Conservation (phyloP, 208 protist species). For the Wallacemonas sp. region DNA sequence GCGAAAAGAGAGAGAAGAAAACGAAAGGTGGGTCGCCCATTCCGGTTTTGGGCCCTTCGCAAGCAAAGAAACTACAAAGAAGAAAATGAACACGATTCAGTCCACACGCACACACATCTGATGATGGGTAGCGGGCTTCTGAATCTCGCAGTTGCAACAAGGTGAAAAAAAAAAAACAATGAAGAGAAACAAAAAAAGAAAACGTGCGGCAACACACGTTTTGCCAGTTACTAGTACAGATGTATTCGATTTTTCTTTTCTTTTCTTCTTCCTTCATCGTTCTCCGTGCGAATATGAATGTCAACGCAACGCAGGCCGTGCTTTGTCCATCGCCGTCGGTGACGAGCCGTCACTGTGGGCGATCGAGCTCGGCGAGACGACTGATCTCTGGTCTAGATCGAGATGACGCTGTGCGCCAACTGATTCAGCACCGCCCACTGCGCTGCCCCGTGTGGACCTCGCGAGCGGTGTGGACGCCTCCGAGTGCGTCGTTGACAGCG, state of each 20-base stretch:
- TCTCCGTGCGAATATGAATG: no score
- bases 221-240: background rate
- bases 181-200: constrained; percentile 2
- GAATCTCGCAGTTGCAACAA: background rate
- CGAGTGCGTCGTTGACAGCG: constrained; percentile 4
- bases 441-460: background rate
- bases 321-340: background rate
- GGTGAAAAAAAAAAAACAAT: constrained; percentile 6
- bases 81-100: no score
- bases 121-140: no score
- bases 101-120: no score
- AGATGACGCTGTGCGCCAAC: background rate
- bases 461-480: background rate
- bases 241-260: background rate
- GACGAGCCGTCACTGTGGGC: background rate
- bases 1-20: no score
- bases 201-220: no score
- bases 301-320: no score
- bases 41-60: no score
- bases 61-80: no score
- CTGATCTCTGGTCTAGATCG: background rate
- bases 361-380: background rate
- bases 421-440: no score
- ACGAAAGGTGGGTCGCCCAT: no score
- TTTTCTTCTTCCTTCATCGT: background rate